Base-by-base conservation (phyloP, 2,329 filamentous ascomycete genomes). In the Penicillium sp. region DNA sequence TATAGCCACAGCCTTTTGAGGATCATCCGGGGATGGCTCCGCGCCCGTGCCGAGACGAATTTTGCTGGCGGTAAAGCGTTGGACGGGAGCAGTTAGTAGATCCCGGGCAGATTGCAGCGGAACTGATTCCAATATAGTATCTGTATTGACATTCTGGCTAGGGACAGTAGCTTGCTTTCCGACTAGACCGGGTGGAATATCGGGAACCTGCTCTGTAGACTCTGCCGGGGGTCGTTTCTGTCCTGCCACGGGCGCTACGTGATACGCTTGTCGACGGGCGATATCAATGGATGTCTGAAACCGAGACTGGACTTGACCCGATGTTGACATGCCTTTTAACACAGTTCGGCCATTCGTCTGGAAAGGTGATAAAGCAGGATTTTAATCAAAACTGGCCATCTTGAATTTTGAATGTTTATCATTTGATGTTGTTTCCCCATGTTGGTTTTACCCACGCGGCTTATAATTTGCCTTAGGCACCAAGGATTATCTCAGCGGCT, bases 201-300 rank as follows among this genome's bases (percentile, higher is more conserved):
- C 43, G 12, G 49, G 10, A n/a, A 65, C 41, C 16, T 55, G 56
- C 25, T 66, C 53, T 14, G 61, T 31, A 17, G 47, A 8, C 11
- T 43, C 48, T 50, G 37, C 16, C 5, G 19, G 59, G 3, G 68
- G 60, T 53, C 82, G 75, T 67, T 85, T 86, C 42, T 76, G 76
- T 11, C 83, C 82, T 50, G 77, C 74, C 48, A 80, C 31, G 12
- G 78, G 69, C 37, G 67, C 69, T 35, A 73, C 69, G 42, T 75
- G 64, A 60, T 75, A 74, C 48, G 73, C 72, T 14, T 71, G 72
- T 46, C 75, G 73, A 41, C 73, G 73, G 42, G 68, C 73, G 40
- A 74, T 59, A 60, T 77, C 74, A 43, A 77, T 61, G 16, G 78
- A 78, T 45, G 79, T 76, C 51, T 82, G 75, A 31, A 84, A 71